A percentile compares a stretch with the other conserved stretches of the same genome.
Evolutionary conservation across 768 basidiomycete genomes (phyloP).

Genomic region (Obba rivulosa): DNA sequence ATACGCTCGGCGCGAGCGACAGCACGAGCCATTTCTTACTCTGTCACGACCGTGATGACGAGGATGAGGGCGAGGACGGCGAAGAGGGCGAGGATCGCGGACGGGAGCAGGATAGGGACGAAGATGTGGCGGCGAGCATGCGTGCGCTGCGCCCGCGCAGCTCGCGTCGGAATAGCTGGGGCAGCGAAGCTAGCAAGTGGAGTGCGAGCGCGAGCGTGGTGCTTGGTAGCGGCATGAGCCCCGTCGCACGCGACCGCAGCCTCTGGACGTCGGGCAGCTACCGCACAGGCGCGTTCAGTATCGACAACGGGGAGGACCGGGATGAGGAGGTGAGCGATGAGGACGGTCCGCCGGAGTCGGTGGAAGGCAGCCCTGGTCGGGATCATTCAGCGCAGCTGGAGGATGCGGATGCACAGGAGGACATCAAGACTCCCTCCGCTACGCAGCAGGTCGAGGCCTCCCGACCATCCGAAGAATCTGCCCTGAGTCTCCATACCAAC

Average conservation of each 20-base stretch:
- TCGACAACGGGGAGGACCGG: conserved; percentile 31
- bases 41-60: conserved; percentile 31
- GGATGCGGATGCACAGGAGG: conserved; percentile 1
- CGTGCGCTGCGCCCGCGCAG: conserved; percentile 83
- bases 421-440: conserved; percentile 6
- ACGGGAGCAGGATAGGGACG: conserved; percentile 37
- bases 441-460: neutral
- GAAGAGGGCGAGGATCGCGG: conserved; percentile 54
- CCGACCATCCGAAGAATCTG: neutral
- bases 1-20: conserved; percentile 37
- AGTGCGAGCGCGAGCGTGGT: conserved; percentile 61
- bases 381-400: neutral
- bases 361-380: neutral
- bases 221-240: conserved; percentile 34
- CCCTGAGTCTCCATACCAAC: neutral
- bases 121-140: conserved; percentile 83
- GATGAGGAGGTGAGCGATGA: conserved; percentile 12
- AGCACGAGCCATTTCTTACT: conserved; percentile 64
- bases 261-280: conserved; percentile 57
- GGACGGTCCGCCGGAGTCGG: neutral
- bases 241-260: conserved; percentile 30
- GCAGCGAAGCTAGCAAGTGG: conserved; percentile 85
- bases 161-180: conserved; percentile 87
- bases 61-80: conserved; percentile 29
- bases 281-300: conserved; percentile 47